Evolutionary conservation across 495 filamentous ascomycete genomes (phyloP), one percentile per base, ranked within the genome.

Genomic region (Alectoria sarmentosa): DNA sequence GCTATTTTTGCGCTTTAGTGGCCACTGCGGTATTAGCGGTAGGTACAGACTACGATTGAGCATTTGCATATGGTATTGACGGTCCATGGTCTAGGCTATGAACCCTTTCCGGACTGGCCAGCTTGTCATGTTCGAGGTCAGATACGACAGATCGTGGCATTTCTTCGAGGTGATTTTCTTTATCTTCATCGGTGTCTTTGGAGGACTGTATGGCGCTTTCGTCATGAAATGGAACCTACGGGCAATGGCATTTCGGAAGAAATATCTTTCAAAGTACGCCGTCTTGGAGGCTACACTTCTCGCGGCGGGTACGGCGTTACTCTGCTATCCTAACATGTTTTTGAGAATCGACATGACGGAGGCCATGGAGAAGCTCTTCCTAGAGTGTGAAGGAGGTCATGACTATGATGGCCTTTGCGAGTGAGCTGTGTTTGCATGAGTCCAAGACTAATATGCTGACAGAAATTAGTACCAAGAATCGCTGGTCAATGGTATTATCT

Each of bases 71-170:
- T 11, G 44, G 52, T 55, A 63, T 36, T 60, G 36, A 61, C 8
- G 1, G 21, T 11, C 30, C 32, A 4, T 41, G 11, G 26, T 28
- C n/a, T 56, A 80, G 75, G 90, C 89, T 42, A 95, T 98, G 89
- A 98, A 98, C 70, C 94, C 94, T 39, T 98, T 98, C 73, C 80
- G 94, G 61, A 98, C 94, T 3, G 94, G 94, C n/a, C 95, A 98
- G 70, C 82, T 98, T 46, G 94, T 98, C 82, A 98, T 98, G 94
- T 98, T 98, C 76, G 91, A 96, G 72, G 94, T 98, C 69, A 84
- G 84, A 69, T 98, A 98, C 72, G 95, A 98, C 75, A 88, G 95
- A 26, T 87, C 86, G 5, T 98, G 94, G 94, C 94, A 98, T 75
- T 96, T 96, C 71, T 98, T 98, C 68, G 94, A 98, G 74, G 79